Percentiles rank a stretch among this genome's conserved stretches.
These are phyloP conservation scores for Fusarium metavorans DNA, from an alignment of 2,329 filamentous ascomycete genomes.

Conservation along the genomic window DNA sequence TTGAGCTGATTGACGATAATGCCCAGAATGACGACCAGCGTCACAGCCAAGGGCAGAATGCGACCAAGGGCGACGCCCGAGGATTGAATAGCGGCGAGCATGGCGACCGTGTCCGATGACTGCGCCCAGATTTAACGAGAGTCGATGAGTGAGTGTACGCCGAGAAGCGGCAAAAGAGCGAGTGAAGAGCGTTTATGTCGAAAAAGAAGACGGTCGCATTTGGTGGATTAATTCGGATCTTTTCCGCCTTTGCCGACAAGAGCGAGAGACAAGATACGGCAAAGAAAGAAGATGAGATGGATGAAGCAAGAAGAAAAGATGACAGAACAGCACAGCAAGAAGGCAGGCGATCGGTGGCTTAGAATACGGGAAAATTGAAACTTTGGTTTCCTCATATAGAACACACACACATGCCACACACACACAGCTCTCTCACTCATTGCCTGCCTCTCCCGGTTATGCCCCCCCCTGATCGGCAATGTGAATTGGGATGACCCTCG, in stretches of 20 bases:
- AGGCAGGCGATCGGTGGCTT: background rate
- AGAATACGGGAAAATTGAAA: background rate
- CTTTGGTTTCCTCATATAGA: conserved; percentile 6
- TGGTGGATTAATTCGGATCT: background rate
- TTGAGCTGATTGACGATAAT: conserved; percentile 31
- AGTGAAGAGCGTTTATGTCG: background rate
- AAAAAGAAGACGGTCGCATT: background rate
- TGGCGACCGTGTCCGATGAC: background rate
- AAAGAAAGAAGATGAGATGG: background rate
- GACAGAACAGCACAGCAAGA: background rate
- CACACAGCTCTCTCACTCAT: background rate
- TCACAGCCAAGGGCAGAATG: conserved; percentile 32
- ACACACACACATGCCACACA: background rate
- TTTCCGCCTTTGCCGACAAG: background rate
- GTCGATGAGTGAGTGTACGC: background rate
- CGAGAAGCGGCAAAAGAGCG: background rate
- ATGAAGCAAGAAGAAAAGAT: background rate
- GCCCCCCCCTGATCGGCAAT: conserved; percentile 6
- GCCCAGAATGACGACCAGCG: conserved; percentile 39
- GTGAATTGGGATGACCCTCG: conserved; percentile 8
- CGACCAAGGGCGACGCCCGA: conserved; percentile 30
- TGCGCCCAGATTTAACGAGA: background rate
- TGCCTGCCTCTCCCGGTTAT: background rate
- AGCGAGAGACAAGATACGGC: background rate
- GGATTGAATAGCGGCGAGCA: conserved; percentile 23